Base-by-base conservation (phyloP, 1,284 basidiomycete genomes). In the Cutaneotrichosporon sp. region DNA sequence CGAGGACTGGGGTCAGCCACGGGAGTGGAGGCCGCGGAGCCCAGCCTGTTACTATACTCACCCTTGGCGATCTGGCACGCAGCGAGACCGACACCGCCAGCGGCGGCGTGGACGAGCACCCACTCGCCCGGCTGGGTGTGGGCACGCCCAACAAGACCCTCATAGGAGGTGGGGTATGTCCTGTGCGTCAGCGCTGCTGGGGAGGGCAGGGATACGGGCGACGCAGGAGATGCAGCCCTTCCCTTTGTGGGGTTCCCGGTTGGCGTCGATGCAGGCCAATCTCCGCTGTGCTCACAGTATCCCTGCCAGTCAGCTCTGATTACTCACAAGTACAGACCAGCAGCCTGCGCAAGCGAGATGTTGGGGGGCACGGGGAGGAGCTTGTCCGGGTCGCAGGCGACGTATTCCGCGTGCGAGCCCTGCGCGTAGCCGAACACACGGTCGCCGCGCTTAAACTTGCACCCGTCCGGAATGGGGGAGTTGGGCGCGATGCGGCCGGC, bases 21-120 rank as follows among this genome's bases (percentile, higher is more conserved):
- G 34, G 14, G 16, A 37, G 34, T 14, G 10, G 29, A 31, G 29
- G 10, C 10, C 29, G 29, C 10, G 10, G 29, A 31, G 29, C 29
- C 10, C 34, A n/a, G 38, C n/a, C n/a, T 9, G 17, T 11, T 11
- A 39, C 6, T 22, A 11, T 3, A 61, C 65, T 46, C 31, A 74
- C 72, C 54, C 80, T 93, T 93, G 16, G 89, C 91, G 48, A 94
- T 79, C 68, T 96, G 92, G 14, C 90, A 84, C 4, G 92, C 92
- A 8, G 85, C 84, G 45, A 97, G 84, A 1, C 94, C 94, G 4
- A 98, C 92, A 24, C 93, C 93, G 5, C 74, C 74, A 2, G 88
- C 89, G n/a, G 87, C 87, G 10, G 88, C 90, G 47, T 86, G 87
- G 6, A 94, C 84, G 14, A 94, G 81, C 2, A 93, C 83, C 82